phyloP scores from a whole-genome alignment of 2,329 filamentous ascomycete genomes.

The Pestalotiopsis sp. region DNA sequence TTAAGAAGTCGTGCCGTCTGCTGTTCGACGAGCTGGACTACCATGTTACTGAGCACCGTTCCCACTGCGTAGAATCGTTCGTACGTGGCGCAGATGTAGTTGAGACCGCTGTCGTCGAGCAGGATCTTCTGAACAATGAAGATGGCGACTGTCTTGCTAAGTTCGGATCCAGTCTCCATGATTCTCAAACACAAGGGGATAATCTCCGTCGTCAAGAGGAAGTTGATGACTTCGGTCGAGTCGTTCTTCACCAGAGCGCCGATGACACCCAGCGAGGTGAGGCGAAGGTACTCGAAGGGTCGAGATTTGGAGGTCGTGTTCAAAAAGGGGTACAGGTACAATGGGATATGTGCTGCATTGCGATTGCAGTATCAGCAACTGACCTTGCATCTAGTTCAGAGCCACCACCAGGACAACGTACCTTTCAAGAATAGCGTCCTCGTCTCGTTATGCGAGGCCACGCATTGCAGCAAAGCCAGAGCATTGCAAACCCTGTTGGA shows the following conservation, averaged over 20 bases:
- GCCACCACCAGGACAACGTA: constrained; percentile 42
- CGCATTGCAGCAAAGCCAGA: constrained; percentile 91
- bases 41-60: constrained; percentile 98
- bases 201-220: constrained; percentile 96
- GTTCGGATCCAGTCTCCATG: constrained; percentile 98
- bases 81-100: constrained; percentile 98
- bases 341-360: constrained; percentile 82
- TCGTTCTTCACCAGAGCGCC: constrained; percentile 98
- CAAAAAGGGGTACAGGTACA: constrained; percentile 97
- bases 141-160: constrained; percentile 98
- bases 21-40: constrained; percentile 94
- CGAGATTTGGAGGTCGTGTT: constrained; percentile 98
- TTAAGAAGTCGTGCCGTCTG: constrained; percentile 95
- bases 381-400: neutral
- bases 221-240: constrained; percentile 98
- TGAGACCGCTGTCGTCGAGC: constrained; percentile 92
- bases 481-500: constrained; percentile 98
- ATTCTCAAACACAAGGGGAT: constrained; percentile 96
- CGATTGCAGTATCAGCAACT: constrained; percentile 20
- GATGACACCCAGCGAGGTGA: constrained; percentile 95
- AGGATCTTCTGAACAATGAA: constrained; percentile 99
- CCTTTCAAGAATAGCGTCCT: constrained; percentile 91
- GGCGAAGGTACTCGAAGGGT: constrained; percentile 94
- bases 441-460: constrained; percentile 96
- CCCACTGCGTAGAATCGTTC: constrained; percentile 98